Conservation (phyloP, 1,284 basidiomycete species). For the Ganoderma resinaceum region DNA sequence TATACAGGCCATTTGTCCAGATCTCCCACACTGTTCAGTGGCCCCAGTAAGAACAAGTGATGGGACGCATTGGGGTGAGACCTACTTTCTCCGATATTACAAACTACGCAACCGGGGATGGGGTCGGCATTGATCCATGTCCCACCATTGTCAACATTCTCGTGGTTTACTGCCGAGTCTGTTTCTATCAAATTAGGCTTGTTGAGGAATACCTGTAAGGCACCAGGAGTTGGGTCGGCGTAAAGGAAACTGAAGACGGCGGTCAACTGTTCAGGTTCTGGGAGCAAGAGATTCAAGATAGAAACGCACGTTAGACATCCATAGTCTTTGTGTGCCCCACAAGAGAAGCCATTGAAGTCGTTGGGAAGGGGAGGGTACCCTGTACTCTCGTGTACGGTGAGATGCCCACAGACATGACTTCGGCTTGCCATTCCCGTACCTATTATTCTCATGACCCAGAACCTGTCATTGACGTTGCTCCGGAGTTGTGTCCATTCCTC, state of each 20-base stretch:
- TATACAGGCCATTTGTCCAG: conserved; percentile 84
- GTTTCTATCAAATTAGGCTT: conserved; percentile 47
- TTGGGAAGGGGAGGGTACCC: conserved; percentile 87
- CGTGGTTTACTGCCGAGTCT: conserved; percentile 47
- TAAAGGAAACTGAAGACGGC: conserved; percentile 69
- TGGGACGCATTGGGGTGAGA: conserved; percentile 12
- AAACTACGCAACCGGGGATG: conserved; percentile 78
- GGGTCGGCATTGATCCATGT: conserved; percentile 84
- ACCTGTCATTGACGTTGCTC: conserved; percentile 76
- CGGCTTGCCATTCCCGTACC: conserved; percentile 47
- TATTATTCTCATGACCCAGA: conserved; percentile 88
- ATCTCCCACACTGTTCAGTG: conserved; percentile 76
- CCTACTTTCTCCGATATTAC: conserved; percentile 87
- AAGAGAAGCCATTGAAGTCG: conserved; percentile 80
- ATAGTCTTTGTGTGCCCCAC: conserved; percentile 89
- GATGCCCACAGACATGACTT: not conserved
- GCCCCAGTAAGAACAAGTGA: not conserved
- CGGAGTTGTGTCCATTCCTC: conserved; percentile 76
- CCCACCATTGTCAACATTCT: conserved; percentile 61
- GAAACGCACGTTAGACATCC: conserved; percentile 79
- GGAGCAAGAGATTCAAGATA: not conserved
- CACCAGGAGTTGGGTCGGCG: conserved; percentile 78
- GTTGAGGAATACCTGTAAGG: conserved; percentile 80
- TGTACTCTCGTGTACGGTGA: conserved; percentile 34
- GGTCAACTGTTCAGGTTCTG: conserved; percentile 3